Percentiles rank a stretch among this genome's conserved stretches.
Conservation (phyloP, 208 protist species). For the Entamoeba dispar region DNA sequence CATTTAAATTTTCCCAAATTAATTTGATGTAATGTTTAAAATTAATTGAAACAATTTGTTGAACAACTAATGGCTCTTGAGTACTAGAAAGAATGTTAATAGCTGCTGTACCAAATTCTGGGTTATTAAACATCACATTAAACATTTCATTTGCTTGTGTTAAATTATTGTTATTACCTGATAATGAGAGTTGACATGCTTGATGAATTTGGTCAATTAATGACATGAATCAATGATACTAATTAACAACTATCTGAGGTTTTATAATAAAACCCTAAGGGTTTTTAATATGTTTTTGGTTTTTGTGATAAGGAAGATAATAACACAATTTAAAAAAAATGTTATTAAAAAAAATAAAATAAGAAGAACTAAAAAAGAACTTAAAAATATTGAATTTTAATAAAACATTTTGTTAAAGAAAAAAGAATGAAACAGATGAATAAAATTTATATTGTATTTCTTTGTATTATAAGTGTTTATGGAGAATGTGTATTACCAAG, state of each 20-base stretch:
- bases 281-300: too few relatives aligned
- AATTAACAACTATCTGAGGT: too few relatives aligned
- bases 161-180: neutral
- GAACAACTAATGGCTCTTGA: neutral
- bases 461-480: too few relatives aligned
- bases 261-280: too few relatives aligned
- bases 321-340: too few relatives aligned
- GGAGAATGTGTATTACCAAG: neutral
- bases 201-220: neutral
- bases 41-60: neutral
- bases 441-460: too few relatives aligned
- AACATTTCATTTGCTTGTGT: neutral
- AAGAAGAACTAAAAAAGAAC: too few relatives aligned
- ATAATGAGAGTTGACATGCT: neutral
- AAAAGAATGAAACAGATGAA: too few relatives aligned
- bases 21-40: neutral
- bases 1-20: neutral
- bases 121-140: neutral
- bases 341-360: too few relatives aligned
- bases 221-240: neutral
- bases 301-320: too few relatives aligned
- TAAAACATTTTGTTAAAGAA: too few relatives aligned
- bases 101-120: neutral
- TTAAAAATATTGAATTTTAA: too few relatives aligned
- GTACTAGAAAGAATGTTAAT: neutral